Conservation (phyloP, 495 filamentous ascomycete species). For the Tuber microsphaerosporum region DNA sequence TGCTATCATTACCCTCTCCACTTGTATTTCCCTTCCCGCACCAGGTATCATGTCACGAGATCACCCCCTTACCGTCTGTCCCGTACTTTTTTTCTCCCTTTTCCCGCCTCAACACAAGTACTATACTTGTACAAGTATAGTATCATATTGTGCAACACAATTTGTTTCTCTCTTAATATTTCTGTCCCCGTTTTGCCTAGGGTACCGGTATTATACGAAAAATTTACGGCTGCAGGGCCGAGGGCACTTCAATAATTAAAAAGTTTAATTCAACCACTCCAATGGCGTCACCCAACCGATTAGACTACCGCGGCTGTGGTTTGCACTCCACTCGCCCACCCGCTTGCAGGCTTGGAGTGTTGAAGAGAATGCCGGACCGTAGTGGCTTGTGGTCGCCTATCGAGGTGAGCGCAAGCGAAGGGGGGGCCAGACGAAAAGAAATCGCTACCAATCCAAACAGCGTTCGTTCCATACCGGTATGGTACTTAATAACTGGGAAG, state of each 20-base stretch:
- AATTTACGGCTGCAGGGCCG: background rate
- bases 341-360: background rate
- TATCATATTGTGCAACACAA: no score
- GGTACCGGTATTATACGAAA: background rate
- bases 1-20: background rate
- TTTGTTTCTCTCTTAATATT: background rate
- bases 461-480: background rate
- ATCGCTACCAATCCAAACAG: slow-evolving; percentile 14
- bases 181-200: background rate
- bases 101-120: background rate
- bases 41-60: slow-evolving; percentile 1
- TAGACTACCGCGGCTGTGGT: background rate
- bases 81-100: background rate
- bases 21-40: background rate
- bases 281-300: slow-evolving; percentile 1
- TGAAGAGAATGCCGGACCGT: background rate
- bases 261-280: background rate
- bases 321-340: background rate
- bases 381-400: slow-evolving; percentile 13
- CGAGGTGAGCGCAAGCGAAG: slow-evolving; percentile 32
- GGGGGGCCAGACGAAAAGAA: slow-evolving; percentile 31
- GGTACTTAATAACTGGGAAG: background rate
- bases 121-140: no score
- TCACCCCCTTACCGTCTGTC: background rate
- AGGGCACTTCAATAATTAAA: background rate